Base-by-base conservation (phyloP, 1,139 yeast species). In the Cylindricascospora bacillispora region DNA sequence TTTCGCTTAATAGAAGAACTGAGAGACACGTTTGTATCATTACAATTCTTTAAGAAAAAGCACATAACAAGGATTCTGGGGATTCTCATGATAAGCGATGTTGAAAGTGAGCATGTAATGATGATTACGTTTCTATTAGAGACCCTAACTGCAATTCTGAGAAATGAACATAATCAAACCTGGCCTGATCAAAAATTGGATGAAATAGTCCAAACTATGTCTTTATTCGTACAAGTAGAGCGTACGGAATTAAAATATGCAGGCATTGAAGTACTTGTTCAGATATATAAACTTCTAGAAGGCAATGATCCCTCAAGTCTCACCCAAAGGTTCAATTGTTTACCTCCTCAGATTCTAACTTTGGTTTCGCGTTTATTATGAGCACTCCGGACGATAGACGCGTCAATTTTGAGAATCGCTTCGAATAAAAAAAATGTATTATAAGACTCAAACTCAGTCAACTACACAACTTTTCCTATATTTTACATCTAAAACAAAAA, bases 1-100 rank as follows among this genome's bases (percentile, higher is more conserved):
- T 47, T 41, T 25, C 32, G 39, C 15, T 27, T 45, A 11, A 30
- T 46, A 15, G 38, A 36, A 18, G 56, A 51, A 32, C 26, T 44
- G 10, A 38, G 53, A 28, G 33, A 40, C 9, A 29, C 38, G 4
- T 25, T 49, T 15, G 33, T 36, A 5, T 25, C 29, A 13, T 26
- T 32, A 12, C 28, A 32, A 14, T 42, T 35, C 29, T 44, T 47
- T 24, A 33, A 34, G 15, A 28, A 40, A 1, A 43, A 37, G 15
- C 30, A 33, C 6, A 27, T 44, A 5, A 40, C 46, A 1, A 32
- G 35, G 13, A 38, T 47, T 10, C 27, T 47, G 13, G 37, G 35
- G 19, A 18, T 29, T 4, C 27, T 47, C 17, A 37, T 40, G 14
- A 30, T 38, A 7, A 18, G 21, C 21, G 10, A 7, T 18, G 21